Evolutionary conservation across 2,329 filamentous ascomycete genomes (phyloP).

Genomic region (Ampelomyces quisqualis): DNA sequence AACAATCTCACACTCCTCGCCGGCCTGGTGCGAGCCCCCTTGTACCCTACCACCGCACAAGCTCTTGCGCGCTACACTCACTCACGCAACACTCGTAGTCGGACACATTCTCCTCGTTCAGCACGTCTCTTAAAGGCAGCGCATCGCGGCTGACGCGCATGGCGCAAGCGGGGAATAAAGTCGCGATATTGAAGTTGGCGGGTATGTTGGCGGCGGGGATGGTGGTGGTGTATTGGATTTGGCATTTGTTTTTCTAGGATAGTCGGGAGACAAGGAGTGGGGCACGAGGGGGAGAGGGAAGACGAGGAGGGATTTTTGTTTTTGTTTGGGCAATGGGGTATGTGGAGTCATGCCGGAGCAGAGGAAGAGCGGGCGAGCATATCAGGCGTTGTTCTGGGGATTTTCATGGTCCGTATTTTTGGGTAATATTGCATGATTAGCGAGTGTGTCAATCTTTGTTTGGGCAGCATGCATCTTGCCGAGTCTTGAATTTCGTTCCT

Average conservation of each 20-base stretch:
- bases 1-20: neutral
- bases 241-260: constrained; percentile 35
- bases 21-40: too few species aligned
- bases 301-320: neutral
- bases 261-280: neutral
- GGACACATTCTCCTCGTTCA: constrained; percentile 89
- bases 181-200: constrained; percentile 85
- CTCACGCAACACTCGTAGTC: neutral
- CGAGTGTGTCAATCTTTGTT: too few species aligned
- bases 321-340: too few species aligned
- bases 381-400: too few species aligned
- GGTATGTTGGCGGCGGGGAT: constrained; percentile 75
- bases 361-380: too few species aligned
- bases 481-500: neutral
- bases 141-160: constrained; percentile 81
- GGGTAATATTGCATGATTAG: too few species aligned
- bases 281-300: neutral
- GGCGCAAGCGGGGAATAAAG: constrained; percentile 86
- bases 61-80: neutral
- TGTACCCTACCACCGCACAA: too few species aligned
- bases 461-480: too few species aligned
- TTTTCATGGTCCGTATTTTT: too few species aligned
- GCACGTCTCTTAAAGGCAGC: constrained; percentile 77
- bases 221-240: constrained; percentile 72
- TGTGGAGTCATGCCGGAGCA: too few species aligned